Evolutionary conservation across 1,139 yeast genomes (phyloP).

Genomic region (Zhuliangozyma blackwelliae): DNA sequence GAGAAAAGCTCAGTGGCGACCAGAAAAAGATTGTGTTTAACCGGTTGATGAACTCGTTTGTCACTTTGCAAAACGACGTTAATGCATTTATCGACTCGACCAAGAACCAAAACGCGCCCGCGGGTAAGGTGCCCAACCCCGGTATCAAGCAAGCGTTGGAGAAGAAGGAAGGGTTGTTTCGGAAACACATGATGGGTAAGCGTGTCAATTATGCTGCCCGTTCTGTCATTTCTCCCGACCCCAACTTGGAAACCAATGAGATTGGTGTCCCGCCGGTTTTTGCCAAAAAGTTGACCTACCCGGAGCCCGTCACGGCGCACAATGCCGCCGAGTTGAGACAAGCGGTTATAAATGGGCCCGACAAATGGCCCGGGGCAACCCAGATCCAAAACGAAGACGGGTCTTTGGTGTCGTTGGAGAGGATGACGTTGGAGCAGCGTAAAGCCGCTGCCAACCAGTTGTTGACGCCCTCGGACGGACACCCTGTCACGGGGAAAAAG

Average conservation of each 20-base stretch:
- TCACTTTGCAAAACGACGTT: slow-evolving; percentile 90
- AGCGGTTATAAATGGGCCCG: slow-evolving; percentile 97
- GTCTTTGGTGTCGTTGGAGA: slow-evolving; percentile 71
- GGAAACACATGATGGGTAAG: slow-evolving; percentile 99
- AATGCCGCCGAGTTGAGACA: slow-evolving; percentile 87
- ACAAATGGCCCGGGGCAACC: slow-evolving; percentile 97
- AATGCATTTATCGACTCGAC: slow-evolving; percentile 91
- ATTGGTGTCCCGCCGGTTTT: slow-evolving; percentile 99
- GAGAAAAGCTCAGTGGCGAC: slow-evolving; percentile 56
- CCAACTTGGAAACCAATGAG: slow-evolving; percentile 94
- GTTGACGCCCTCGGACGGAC: slow-evolving; percentile 70
- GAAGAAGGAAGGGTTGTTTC: slow-evolving; percentile 96
- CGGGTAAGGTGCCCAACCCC: slow-evolving; percentile 75
- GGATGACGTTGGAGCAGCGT: slow-evolving; percentile 91
- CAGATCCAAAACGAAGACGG: slow-evolving; percentile 98
- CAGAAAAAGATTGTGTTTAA: slow-evolving; percentile 77
- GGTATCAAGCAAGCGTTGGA: slow-evolving; percentile 98
- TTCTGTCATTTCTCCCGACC: slow-evolving; percentile 98
- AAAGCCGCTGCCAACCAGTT: slow-evolving; percentile 95
- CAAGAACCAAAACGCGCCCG: slow-evolving; percentile 70
- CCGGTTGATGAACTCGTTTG: slow-evolving; percentile 92
- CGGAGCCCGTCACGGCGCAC: slow-evolving; percentile 96
- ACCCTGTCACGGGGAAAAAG: slow-evolving; percentile 73
- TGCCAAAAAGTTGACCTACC: slow-evolving; percentile 91
- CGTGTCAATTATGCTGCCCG: slow-evolving; percentile 99